phyloP scores from a whole-genome alignment of 306 rosid genomes.

The Astragalus membranaceus region DNA sequence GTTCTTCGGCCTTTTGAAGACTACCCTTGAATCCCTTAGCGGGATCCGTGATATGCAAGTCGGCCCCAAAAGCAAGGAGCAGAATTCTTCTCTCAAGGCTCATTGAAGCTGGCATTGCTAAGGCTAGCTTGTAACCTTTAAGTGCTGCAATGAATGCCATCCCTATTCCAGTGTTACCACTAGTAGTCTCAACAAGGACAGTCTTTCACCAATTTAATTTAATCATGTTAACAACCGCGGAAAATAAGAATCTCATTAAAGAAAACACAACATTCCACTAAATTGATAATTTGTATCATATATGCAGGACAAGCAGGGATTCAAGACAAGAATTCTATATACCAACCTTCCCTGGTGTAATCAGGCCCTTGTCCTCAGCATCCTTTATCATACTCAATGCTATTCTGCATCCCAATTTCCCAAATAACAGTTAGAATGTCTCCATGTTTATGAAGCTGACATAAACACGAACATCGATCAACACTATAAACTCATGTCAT shows the following conservation, averaged over 20 bases:
- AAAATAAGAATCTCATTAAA: conserved; percentile 7
- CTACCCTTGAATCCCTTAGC: conserved; percentile 39
- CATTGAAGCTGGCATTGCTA: conserved; percentile 48
- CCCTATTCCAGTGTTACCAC: conserved; percentile 80
- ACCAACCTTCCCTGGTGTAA: conserved; percentile 71
- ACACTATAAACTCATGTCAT: too few relatives aligned
- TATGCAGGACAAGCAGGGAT: neutral
- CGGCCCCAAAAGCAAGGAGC: conserved; percentile 63
- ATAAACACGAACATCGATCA: too few relatives aligned
- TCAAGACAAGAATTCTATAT: neutral
- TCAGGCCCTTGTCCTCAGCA: conserved; percentile 63
- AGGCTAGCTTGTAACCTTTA: conserved; percentile 53
- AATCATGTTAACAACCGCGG: neutral
- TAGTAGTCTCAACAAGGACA: conserved; percentile 53
- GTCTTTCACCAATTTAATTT: conserved; percentile 29
- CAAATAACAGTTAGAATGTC: neutral
- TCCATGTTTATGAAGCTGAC: too few relatives aligned
- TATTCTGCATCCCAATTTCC: conserved; percentile 35
- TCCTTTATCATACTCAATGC: conserved; percentile 66
- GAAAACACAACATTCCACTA: neutral
- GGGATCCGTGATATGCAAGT: conserved; percentile 50
- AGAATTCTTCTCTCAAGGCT: conserved; percentile 64
- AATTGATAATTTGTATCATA: neutral
- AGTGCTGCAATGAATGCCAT: conserved; percentile 61
- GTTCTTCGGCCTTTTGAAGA: conserved; percentile 42